These are phyloP conservation scores for Aspergillus sp. DNA, from an alignment of 2,329 filamentous ascomycete species.

Conservation along the genomic window DNA sequence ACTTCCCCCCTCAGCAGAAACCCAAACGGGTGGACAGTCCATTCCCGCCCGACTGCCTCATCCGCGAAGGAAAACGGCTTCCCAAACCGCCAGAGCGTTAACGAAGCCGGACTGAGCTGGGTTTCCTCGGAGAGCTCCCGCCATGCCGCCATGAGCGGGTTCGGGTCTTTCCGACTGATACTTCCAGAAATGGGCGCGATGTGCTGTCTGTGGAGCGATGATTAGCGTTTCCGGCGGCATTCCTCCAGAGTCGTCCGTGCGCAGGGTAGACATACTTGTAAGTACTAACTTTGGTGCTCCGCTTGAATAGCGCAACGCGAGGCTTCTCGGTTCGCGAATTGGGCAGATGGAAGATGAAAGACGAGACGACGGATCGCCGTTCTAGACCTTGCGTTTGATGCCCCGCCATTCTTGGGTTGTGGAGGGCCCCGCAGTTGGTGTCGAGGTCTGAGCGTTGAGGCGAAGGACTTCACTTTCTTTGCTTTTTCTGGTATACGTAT, in stretches of 20 bases:
- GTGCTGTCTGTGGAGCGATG: conserved; percentile 39
- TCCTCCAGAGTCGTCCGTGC: no score
- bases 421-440: background rate
- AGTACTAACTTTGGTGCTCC: conserved; percentile 59
- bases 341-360: conserved; percentile 41
- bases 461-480: background rate
- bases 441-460: background rate
- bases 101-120: conserved; percentile 46
- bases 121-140: conserved; percentile 66
- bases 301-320: conserved; percentile 61
- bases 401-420: conserved; percentile 9
- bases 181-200: conserved; percentile 64
- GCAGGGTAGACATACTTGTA: conserved; percentile 51
- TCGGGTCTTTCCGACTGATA: conserved; percentile 55
- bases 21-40: conserved; percentile 64
- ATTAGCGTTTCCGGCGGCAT: no score
- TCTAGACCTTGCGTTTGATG: conserved; percentile 16
- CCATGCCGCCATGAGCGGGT: conserved; percentile 58
- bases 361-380: conserved; percentile 43
- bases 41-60: conserved; percentile 53
- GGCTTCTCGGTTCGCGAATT: conserved; percentile 27
- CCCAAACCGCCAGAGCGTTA: conserved; percentile 57
- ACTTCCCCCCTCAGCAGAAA: conserved; percentile 43
- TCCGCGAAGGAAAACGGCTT: conserved; percentile 61
- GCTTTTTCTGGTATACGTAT: background rate